Percentiles rank a stretch among this genome's conserved stretches.
Conservation (phyloP, 163 green algal species). For the Scenedesmus sp. region DNA sequence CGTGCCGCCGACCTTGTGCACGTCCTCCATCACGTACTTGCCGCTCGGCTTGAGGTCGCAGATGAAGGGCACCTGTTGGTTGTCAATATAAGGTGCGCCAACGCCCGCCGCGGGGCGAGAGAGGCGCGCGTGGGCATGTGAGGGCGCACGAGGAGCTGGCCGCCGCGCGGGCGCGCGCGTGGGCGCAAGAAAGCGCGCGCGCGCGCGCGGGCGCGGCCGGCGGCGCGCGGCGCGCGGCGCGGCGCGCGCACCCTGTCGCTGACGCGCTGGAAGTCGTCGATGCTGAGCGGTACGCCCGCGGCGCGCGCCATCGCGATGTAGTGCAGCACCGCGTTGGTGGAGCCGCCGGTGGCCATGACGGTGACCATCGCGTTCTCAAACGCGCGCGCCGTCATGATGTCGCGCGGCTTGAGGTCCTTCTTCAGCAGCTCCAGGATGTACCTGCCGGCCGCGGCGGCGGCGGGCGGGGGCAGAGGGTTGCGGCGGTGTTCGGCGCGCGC, state of each 20-base stretch:
- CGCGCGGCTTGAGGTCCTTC: conserved; percentile 91
- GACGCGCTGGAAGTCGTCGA: conserved; percentile 95
- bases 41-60: conserved; percentile 97
- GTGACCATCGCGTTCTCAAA: conserved; percentile 96
- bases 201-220: too few species aligned
- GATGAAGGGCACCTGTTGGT: conserved; percentile 93
- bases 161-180: too few species aligned
- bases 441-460: conserved; percentile 47
- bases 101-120: too few species aligned
- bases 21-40: conserved; percentile 98
- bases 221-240: too few species aligned
- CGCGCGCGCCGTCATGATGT: conserved; percentile 95
- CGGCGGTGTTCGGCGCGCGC: neutral
- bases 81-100: too few species aligned
- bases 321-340: conserved; percentile 99
- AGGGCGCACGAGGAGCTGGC: too few species aligned
- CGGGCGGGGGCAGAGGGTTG: neutral
- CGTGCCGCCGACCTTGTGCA: conserved; percentile 98
- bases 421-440: conserved; percentile 93
- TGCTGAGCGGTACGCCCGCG: conserved; percentile 74
- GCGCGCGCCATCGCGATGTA: conserved; percentile 95
- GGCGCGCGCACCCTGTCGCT: conserved; percentile 60
- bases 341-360: conserved; percentile 94
- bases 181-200: too few species aligned
- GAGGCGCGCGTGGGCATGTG: too few species aligned